Percentiles rank a stretch among this genome's conserved stretches.
phyloP scores from a whole-genome alignment of 2,329 filamentous ascomycete species.

The Penicillium fuscoglaucum region DNA sequence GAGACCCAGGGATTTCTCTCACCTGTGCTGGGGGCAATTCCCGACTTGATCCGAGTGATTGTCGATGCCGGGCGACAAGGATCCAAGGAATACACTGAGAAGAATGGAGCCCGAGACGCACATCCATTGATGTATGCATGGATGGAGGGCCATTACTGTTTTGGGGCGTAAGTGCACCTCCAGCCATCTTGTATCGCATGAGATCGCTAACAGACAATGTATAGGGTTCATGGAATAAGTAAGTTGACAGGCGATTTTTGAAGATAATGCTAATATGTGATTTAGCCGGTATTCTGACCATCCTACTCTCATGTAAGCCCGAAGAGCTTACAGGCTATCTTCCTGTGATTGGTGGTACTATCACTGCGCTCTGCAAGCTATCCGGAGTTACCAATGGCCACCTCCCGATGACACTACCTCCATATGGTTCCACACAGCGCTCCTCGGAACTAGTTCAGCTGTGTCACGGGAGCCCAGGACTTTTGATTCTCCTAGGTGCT shows the following conservation, averaged over 20 bases:
- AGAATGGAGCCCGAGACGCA: conserved; percentile 32
- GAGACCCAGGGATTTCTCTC: conserved; percentile 21
- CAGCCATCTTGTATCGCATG: neutral
- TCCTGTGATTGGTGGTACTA: conserved; percentile 37
- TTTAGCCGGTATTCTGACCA: conserved; percentile 39
- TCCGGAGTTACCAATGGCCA: conserved; percentile 39
- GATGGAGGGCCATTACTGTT: conserved; percentile 37
- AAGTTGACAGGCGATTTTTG: conserved; percentile 13
- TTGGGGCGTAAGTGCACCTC: conserved; percentile 39
- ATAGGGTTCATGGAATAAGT: conserved; percentile 35
- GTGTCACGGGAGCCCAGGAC: conserved; percentile 44
- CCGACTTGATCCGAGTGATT: conserved; percentile 35
- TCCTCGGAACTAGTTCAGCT: conserved; percentile 42
- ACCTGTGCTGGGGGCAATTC: conserved; percentile 31
- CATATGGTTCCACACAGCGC: conserved; percentile 21
- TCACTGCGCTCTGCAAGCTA: conserved; percentile 39
- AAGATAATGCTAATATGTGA: neutral
- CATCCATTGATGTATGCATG: conserved; percentile 46
- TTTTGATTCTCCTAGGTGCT: conserved; percentile 38
- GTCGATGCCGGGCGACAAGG: conserved; percentile 38
- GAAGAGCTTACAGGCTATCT: conserved; percentile 36
- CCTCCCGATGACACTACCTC: conserved; percentile 40
- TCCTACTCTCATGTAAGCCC: conserved; percentile 37
- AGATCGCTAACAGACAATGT: conserved; percentile 1
- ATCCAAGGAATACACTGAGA: conserved; percentile 30